phyloP scores from a whole-genome alignment of 495 filamentous ascomycete genomes.

The Patellaria atrata region DNA sequence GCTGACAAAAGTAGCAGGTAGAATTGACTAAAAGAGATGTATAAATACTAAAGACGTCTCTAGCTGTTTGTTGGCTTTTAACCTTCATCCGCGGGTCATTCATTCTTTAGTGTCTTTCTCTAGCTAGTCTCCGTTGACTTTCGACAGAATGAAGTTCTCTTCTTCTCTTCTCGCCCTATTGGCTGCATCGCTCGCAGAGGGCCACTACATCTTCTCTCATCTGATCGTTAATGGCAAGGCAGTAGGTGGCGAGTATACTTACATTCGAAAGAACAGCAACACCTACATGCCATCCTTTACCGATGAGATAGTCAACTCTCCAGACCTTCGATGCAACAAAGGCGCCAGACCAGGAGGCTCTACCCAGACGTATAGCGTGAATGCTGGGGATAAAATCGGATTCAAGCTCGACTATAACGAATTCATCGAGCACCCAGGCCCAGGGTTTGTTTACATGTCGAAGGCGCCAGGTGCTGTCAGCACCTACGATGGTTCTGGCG shows the following conservation, averaged over 20 bases:
- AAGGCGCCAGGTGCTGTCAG: slow-evolving; percentile 15
- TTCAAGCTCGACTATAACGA: slow-evolving; percentile 20
- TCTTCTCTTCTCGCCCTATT: slow-evolving; percentile 2
- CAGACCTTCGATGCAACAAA: slow-evolving; percentile 18
- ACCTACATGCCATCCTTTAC: slow-evolving; percentile 13
- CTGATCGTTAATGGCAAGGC: slow-evolving; percentile 18
- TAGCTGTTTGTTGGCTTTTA: too few relatives aligned
- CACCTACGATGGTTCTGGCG: slow-evolving; percentile 18
- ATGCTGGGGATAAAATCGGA: slow-evolving; percentile 18
- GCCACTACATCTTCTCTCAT: slow-evolving; percentile 20
- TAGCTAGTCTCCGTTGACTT: too few relatives aligned
- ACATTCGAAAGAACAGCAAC: slow-evolving; percentile 18
- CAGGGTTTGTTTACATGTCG: slow-evolving; percentile 16
- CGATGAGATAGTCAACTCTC: slow-evolving; percentile 14
- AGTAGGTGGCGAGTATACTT: slow-evolving; percentile 18
- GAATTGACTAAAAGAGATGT: too few relatives aligned
- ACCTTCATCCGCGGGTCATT: too few relatives aligned
- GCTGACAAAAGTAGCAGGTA: too few relatives aligned
- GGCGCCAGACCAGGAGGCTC: slow-evolving; percentile 14
- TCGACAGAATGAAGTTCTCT: too few relatives aligned
- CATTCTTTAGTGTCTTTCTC: too few relatives aligned
- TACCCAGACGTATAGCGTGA: slow-evolving; percentile 13
- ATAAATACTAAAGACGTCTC: too few relatives aligned
- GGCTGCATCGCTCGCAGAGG: slow-evolving; percentile 5
- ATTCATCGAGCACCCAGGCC: slow-evolving; percentile 19